Base-by-base conservation (phyloP, 2,329 filamentous ascomycete species). In the Phialocephala sp. region DNA sequence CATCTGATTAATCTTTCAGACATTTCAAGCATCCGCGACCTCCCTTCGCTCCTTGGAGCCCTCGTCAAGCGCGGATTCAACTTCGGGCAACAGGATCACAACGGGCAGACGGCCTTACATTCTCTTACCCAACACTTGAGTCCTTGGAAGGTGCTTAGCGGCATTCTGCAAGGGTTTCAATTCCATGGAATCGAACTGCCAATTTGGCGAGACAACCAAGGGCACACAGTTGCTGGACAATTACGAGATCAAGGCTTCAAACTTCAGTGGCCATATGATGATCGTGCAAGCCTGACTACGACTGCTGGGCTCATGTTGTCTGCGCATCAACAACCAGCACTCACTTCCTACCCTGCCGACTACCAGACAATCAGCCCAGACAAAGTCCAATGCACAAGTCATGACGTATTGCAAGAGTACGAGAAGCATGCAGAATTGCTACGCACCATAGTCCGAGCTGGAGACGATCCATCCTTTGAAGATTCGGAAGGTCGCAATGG, bases 21-120 rank as follows among this genome's bases (percentile, higher is more conserved):
- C 18, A 24, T 39, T 15, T 15, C 32, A 41, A 14, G 55, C 9
- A 50, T 59, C n/a, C 14, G n/a, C 9, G 62, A 65, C 27, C 60
- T 67, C 27, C 43, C 41, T 14, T 8, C 14, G 47, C 35, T 68
- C 1, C 54, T 68, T 27, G 54, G 27, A 43, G 32, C 11, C 11
- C 58, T 68, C 15, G 47, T 50, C 18, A 12, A n/a, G 4, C 45
- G 18, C 6, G 35, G 47, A 8, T 68, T 68, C 59, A 61, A 66
- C 35, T 68, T 68, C 41, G 11, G 14, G 4, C 61, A 64, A 27
- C 63, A 64, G 24, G 66, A 68, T 43, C 35, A 61, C 18, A 56
- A 62, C 22, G 66, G 66, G 9, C 63, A 64, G 22, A 68, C 60
- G 9, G 37, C 55, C 15, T 36, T 68, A 8, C 66, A 68, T 45